Conservation (phyloP, 805 yeast species). For the Blastobotrys muscicola region DNA sequence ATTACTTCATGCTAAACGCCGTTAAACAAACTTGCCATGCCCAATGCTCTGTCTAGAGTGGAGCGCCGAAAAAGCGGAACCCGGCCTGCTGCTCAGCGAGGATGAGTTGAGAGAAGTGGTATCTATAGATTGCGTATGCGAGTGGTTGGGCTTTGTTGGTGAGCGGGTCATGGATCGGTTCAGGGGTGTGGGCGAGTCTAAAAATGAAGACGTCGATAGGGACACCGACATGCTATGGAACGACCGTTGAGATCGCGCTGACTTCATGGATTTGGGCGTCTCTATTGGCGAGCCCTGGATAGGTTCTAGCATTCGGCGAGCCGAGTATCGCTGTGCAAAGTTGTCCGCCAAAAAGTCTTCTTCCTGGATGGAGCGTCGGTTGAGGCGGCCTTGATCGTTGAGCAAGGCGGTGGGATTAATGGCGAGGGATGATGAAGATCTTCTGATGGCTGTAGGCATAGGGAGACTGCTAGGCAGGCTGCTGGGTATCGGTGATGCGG, state of each 20-base stretch:
- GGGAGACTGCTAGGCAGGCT: background rate
- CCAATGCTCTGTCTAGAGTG: conserved; percentile 12
- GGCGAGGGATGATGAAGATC: background rate
- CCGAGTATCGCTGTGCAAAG: too few species aligned
- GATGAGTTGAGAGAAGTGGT: background rate
- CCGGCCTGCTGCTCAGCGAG: conserved; percentile 8
- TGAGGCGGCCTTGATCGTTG: background rate
- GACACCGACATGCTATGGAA: background rate
- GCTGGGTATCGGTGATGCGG: background rate
- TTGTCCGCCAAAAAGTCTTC: background rate
- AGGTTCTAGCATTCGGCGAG: conserved; percentile 3
- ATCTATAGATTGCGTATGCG: background rate
- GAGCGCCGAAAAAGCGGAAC: conserved; percentile 16
- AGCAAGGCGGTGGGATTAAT: background rate
- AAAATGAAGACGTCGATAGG: background rate
- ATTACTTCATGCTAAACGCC: too few species aligned
- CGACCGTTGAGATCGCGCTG: background rate
- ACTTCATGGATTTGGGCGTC: background rate
- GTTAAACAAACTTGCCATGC: conserved; percentile 10
- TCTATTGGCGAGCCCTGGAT: conserved; percentile 6
- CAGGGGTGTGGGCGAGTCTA: background rate
- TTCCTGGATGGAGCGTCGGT: background rate
- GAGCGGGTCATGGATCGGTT: background rate
- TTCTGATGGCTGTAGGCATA: background rate
- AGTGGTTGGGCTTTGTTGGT: background rate